Percentiles rank a stretch among this genome's conserved stretches.
Conservation (phyloP, 1,139 yeast genomes). For the Saccharomycopsis hybrid region DNA sequence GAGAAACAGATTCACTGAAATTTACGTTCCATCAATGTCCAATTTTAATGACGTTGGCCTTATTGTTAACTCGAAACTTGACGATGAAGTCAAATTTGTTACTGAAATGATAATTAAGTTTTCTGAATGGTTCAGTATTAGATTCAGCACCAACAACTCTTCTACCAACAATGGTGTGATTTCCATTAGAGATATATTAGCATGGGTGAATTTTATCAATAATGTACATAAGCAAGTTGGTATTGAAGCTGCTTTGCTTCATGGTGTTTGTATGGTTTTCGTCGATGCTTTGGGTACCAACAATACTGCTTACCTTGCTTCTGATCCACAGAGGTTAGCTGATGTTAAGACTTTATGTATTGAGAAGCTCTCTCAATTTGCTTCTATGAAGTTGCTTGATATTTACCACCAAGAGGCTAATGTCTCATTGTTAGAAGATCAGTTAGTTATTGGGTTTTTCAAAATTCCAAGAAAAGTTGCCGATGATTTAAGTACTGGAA, state of each 20-base stretch:
- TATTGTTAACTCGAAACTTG: slow-evolving; percentile 58
- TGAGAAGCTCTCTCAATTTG: slow-evolving; percentile 42
- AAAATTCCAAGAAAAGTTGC: slow-evolving; percentile 30
- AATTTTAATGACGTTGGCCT: slow-evolving; percentile 75
- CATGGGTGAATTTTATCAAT: slow-evolving; percentile 86
- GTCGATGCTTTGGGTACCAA: slow-evolving; percentile 93
- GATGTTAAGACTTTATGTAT: slow-evolving; percentile 54
- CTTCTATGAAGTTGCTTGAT: slow-evolving; percentile 36
- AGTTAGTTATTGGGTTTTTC: slow-evolving; percentile 48
- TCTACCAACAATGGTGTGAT: slow-evolving; percentile 70
- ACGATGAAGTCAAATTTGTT: slow-evolving; percentile 29
- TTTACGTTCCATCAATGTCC: slow-evolving; percentile 99
- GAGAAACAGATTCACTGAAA: slow-evolving; percentile 94
- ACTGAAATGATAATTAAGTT: slow-evolving; percentile 59
- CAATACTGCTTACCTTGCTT: slow-evolving; percentile 75
- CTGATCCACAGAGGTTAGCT: slow-evolving; percentile 47
- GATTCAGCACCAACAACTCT: slow-evolving; percentile 58
- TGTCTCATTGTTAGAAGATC: slow-evolving; percentile 31
- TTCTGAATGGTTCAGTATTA: slow-evolving; percentile 74
- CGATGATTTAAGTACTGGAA: slow-evolving; percentile 21
- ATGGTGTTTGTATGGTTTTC: slow-evolving; percentile 94
- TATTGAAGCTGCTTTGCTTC: slow-evolving; percentile 45
- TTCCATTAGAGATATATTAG: slow-evolving; percentile 85
- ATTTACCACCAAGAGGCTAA: slow-evolving; percentile 27
- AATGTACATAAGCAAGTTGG: slow-evolving; percentile 32